Percentiles rank a stretch among this genome's conserved stretches.
phyloP scores from a whole-genome alignment of 1,284 basidiomycete species.

The Cyathus pygmaeus region DNA sequence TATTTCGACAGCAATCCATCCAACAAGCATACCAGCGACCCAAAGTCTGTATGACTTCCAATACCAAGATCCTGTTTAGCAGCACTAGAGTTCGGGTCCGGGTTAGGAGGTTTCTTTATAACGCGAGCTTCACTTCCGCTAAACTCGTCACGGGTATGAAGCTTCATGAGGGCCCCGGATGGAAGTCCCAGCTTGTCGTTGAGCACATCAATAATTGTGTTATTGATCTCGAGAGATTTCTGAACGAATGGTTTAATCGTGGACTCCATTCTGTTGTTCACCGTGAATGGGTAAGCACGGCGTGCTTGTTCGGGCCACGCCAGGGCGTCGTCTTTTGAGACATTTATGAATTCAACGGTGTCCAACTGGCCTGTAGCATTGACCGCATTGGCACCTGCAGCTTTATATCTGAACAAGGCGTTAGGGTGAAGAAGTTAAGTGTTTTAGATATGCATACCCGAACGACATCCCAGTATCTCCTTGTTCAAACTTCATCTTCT shows the following conservation, averaged over 20 bases:
- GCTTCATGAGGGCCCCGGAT: conserved; percentile 53
- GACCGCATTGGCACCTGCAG: conserved; percentile 67
- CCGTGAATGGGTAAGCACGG: conserved; percentile 64
- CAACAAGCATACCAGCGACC: conserved; percentile 46
- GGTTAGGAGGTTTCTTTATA: conserved; percentile 59
- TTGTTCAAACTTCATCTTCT: conserved; percentile 50
- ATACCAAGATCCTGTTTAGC: conserved; percentile 53
- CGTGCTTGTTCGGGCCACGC: conserved; percentile 62
- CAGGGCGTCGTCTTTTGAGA: conserved; percentile 73
- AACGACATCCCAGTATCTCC: conserved; percentile 71
- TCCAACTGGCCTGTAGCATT: conserved; percentile 69
- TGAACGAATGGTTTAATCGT: conserved; percentile 64
- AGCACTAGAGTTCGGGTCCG: conserved; percentile 26
- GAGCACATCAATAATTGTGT: conserved; percentile 64
- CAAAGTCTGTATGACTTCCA: conserved; percentile 69
- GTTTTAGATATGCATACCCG: conserved; percentile 50
- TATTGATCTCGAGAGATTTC: conserved; percentile 66
- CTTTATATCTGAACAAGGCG: conserved; percentile 67
- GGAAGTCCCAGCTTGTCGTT: conserved; percentile 67
- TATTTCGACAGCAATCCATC: background rate
- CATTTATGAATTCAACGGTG: conserved; percentile 72
- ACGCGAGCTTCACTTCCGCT: conserved; percentile 71
- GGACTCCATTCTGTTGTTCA: conserved; percentile 60
- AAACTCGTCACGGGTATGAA: conserved; percentile 58
- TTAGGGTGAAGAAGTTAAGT: background rate